Percentiles rank a stretch among this genome's conserved stretches.
These are phyloP conservation scores for Rhizomucor pusillus DNA, from an alignment of 371 early-diverging fungal genomes.

Conservation along the genomic window DNA sequence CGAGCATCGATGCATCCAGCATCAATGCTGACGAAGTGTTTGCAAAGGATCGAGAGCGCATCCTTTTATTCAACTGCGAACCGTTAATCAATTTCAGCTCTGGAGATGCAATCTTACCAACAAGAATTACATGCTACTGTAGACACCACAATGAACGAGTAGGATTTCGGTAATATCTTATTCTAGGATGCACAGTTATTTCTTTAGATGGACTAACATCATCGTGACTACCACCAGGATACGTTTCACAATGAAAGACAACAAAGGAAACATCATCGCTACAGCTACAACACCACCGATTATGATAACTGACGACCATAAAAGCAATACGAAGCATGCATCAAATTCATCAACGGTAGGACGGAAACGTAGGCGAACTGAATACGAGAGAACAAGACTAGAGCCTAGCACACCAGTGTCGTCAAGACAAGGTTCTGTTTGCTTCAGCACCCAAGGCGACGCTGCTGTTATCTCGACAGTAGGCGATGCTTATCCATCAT, in stretches of 20 bases:
- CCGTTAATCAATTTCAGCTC: constrained; percentile 79
- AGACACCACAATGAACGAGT: constrained; percentile 89
- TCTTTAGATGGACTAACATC: too few species aligned
- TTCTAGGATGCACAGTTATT: too few species aligned
- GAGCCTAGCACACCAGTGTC: constrained; percentile 18
- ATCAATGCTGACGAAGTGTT: constrained; percentile 31
- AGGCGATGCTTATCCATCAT: too few species aligned
- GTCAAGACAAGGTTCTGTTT: constrained; percentile 22
- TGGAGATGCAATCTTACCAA: constrained; percentile 82
- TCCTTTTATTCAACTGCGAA: constrained; percentile 80
- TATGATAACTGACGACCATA: constrained; percentile 95
- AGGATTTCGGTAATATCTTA: constrained; percentile 67
- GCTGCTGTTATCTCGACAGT: too few species aligned
- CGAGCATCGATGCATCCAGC: too few species aligned
- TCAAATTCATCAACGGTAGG: too few species aligned
- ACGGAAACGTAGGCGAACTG: neutral
- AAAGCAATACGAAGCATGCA: too few species aligned
- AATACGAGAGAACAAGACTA: neutral
- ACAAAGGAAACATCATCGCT: constrained; percentile 63
- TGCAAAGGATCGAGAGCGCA: constrained; percentile 47
- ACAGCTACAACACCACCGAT: constrained; percentile 82
- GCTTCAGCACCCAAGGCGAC: too few species aligned
- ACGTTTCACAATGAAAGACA: constrained; percentile 67
- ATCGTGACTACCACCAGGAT: too few species aligned
- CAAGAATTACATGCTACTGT: constrained; percentile 94